These are phyloP conservation scores for Nicotiana otophora DNA, from an alignment of 257 asterid genomes.

Conservation along the genomic window DNA sequence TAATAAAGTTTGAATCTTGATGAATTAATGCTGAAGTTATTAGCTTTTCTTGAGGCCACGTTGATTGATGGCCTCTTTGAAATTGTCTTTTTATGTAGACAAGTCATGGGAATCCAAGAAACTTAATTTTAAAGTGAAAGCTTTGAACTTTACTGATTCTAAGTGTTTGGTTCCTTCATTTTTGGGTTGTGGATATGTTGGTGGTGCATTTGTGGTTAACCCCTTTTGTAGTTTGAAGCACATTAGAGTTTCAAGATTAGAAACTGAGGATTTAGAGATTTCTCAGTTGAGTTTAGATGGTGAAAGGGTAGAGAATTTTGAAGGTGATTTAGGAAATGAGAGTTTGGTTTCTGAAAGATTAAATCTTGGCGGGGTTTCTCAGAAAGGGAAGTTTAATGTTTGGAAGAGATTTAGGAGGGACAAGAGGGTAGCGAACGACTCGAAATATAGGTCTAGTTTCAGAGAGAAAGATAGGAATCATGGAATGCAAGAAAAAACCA, in stretches of 20 bases:
- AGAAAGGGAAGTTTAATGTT: constrained; percentile 29
- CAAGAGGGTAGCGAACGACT: constrained; percentile 20
- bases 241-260: constrained; percentile 46
- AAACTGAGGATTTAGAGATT: constrained; percentile 33
- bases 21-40: constrained; percentile 5
- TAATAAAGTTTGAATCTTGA: not conserved
- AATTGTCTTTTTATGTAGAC: constrained; percentile 42
- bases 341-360: constrained; percentile 24
- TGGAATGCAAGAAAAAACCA: constrained; percentile 22
- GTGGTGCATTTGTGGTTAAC: constrained; percentile 37
- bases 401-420: constrained; percentile 46
- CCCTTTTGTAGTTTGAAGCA: constrained; percentile 46
- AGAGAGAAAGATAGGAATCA: constrained; percentile 7
- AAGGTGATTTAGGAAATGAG: constrained; percentile 28
- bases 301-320: constrained; percentile 7
- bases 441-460: constrained; percentile 19
- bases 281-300: constrained; percentile 26
- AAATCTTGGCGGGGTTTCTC: constrained; percentile 17
- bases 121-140: constrained; percentile 21
- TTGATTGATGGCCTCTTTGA: constrained; percentile 58
- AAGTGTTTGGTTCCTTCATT: constrained; percentile 32
- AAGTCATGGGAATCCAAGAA: constrained; percentile 42
- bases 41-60: constrained; percentile 2
- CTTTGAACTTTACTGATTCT: constrained; percentile 27
- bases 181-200: constrained; percentile 34